Base-by-base conservation (phyloP, 2,329 filamentous ascomycete species). In the Cyphellophora attinorum region DNA sequence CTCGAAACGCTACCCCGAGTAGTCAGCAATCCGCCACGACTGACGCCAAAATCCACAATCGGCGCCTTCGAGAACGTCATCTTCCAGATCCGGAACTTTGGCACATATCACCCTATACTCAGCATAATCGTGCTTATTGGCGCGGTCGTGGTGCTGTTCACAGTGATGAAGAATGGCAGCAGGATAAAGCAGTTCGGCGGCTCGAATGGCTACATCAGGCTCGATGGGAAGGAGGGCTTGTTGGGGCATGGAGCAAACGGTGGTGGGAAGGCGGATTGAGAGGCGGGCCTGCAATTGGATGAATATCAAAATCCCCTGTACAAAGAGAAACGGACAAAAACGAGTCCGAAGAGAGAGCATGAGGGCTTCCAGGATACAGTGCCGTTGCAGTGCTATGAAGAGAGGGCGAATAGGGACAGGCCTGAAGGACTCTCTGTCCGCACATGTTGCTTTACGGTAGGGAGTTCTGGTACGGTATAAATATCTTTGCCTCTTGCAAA, bases 1-100 rank as follows among this genome's bases (percentile, higher is more conserved):
- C 75, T 94, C 42, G 88, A 94, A 60, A 93, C 86, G 11, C 62
- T 73, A 29, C 64, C 64, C 19, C 65, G 70, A 37, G 62, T 72
- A 35, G 58, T 70, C 33, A 53, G 60, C 27, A 62, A 59, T 18
- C 65, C 68, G 11, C 56, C 62, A 14, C 67, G 67, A 40, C 51
- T 68, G 30, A 61, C 55, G 11, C 55, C 64, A n/a, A 68, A 66
- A 48, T 68, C 64, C 5, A 67, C 64, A 4, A 59, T 67, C 30
- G 62, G 64, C 39, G 54, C 56, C 6, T 54, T 68, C 33, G 63
- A 67, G 47, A 56, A 56, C 16, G 46, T 63, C 19, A 64, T 67
- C 47, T 68, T 67, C 50, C 56, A 56, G 41, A 58, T 61, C 5
- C 54, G 59, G 19, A 57, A 58, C 17, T 64, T 64, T 42, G 54